phyloP scores from a whole-genome alignment of 257 asterid species.

The Salvia miltiorrhiza region DNA sequence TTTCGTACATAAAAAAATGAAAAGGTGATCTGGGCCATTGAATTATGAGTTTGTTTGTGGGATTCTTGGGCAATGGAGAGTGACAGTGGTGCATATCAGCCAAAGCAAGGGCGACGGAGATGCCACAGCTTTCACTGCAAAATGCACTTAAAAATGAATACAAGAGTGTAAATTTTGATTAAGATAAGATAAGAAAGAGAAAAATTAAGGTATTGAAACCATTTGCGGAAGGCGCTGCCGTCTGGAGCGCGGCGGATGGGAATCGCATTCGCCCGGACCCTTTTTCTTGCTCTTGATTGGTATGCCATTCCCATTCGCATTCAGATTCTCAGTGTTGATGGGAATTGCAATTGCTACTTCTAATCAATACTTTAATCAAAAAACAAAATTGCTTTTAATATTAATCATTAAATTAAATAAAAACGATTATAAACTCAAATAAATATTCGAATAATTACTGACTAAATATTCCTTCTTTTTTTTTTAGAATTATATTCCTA shows the following conservation, averaged over 20 bases:
- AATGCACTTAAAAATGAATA: background rate
- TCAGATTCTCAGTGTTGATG: too few relatives aligned
- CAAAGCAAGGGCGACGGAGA: conserved; percentile 57
- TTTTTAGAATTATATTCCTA: too few relatives aligned
- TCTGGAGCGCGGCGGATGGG: conserved; percentile 54
- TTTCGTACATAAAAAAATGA: conserved; percentile 52
- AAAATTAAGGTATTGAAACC: conserved; percentile 26
- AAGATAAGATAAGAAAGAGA: background rate
- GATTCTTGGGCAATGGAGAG: conserved; percentile 10
- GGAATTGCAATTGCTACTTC: too few relatives aligned
- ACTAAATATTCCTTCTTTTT: too few relatives aligned
- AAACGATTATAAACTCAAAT: too few relatives aligned
- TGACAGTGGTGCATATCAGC: conserved; percentile 64
- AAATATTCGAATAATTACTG: too few relatives aligned
- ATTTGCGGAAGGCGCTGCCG: conserved; percentile 64
- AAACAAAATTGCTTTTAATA: too few relatives aligned
- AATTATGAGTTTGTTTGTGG: conserved; percentile 32
- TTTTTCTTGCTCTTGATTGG: conserved; percentile 42
- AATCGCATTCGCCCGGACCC: conserved; percentile 36
- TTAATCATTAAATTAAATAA: too few relatives aligned
- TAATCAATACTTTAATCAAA: too few relatives aligned
- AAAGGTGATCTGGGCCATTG: conserved; percentile 57
- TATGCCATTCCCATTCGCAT: conserved; percentile 41
- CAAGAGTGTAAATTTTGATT: too few relatives aligned
- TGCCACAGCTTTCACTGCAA: conserved; percentile 57